phyloP scores from a whole-genome alignment of 176 grass and related monocot genomes.

The Aegilops umbellulata region DNA sequence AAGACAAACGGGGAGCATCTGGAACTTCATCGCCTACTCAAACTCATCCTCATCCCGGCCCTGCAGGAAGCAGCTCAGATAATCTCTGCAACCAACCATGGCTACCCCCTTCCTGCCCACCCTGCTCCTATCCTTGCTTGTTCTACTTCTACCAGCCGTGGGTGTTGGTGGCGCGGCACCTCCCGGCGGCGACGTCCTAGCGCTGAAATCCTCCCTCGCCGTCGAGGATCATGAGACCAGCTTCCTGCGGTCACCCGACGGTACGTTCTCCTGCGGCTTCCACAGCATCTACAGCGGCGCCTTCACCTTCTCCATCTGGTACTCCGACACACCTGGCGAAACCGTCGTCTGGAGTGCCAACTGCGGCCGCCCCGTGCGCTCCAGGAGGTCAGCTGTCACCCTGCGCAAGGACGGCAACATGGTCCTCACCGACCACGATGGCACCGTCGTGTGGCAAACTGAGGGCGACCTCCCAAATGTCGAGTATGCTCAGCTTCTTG shows the following conservation, averaged over 20 bases:
- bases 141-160: slow-evolving; percentile 5
- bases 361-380: slow-evolving; percentile 31
- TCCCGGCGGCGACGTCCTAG: not conserved
- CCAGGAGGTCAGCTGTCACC: slow-evolving; percentile 22
- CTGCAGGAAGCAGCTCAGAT: not conserved
- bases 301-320: slow-evolving; percentile 52
- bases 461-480: not conserved
- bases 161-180: not conserved
- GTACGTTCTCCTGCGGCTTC: slow-evolving; percentile 45
- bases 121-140: slow-evolving; percentile 3
- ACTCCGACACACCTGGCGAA: not conserved
- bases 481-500: slow-evolving; percentile 24
- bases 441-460: slow-evolving; percentile 24
- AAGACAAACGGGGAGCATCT: not conserved
- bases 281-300: not conserved
- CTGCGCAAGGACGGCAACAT: slow-evolving; percentile 34
- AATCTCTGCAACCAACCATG: slow-evolving; percentile 32
- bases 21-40: not conserved
- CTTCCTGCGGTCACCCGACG: slow-evolving; percentile 10
- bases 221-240: slow-evolving; percentile 25
- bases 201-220: slow-evolving; percentile 2
- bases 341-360: slow-evolving; percentile 38
- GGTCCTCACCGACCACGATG: slow-evolving; percentile 40
- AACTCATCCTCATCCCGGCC: not conserved
- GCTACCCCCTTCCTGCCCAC: not conserved